phyloP scores from a whole-genome alignment of 441 rosid species.

The Erodium moschatum region DNA sequence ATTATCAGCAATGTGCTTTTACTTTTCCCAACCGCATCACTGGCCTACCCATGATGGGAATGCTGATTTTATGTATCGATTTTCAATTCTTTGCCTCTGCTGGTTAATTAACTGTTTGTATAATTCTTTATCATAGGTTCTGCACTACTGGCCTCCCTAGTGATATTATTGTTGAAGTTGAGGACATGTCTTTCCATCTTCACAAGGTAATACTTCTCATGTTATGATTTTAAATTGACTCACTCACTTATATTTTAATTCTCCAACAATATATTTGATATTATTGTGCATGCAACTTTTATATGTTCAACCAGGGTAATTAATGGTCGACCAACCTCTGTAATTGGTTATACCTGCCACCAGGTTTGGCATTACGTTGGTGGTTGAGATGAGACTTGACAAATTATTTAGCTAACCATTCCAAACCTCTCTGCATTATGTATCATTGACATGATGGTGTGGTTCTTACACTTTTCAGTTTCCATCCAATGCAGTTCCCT shows the following conservation, averaged over 20 bases:
- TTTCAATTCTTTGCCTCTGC: too few relatives aligned
- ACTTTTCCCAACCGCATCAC: too few relatives aligned
- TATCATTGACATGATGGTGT: background rate
- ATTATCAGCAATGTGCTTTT: too few relatives aligned
- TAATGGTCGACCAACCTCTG: too few relatives aligned
- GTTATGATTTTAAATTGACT: background rate
- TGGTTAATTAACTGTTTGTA: too few relatives aligned
- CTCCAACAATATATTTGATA: background rate
- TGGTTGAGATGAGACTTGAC: background rate
- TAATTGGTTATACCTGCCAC: too few relatives aligned
- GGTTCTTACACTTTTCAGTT: background rate
- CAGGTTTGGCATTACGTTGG: too few relatives aligned
- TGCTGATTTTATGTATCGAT: too few relatives aligned
- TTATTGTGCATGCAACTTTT: background rate
- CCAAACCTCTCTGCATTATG: background rate
- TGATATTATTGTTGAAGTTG: slow-evolving; percentile 82
- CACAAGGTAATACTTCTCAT: slow-evolving; percentile 65
- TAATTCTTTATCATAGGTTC: slow-evolving; percentile 43
- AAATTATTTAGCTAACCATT: background rate
- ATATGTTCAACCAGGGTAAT: too few relatives aligned
- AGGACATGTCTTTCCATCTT: slow-evolving; percentile 90
- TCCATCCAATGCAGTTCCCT: slow-evolving; percentile 63
- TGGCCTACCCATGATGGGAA: too few relatives aligned
- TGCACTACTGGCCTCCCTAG: slow-evolving; percentile 94
- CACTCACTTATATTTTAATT: background rate